phyloP scores from a whole-genome alignment of 352 stramenopile genomes.

The Globisporangium viniferum region DNA sequence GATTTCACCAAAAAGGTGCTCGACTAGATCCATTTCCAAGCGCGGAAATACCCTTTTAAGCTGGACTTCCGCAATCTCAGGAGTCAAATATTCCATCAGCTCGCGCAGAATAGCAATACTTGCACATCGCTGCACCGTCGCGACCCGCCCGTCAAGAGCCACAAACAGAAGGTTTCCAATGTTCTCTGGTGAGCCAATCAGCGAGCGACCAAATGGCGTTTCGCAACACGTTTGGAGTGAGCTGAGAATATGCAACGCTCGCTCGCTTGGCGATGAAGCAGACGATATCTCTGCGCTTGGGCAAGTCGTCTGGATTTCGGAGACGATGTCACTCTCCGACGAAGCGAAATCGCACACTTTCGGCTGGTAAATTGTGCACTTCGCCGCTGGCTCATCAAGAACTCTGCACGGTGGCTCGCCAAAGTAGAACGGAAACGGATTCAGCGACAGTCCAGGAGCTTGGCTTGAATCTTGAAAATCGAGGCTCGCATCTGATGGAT shows the following conservation, averaged over 20 bases:
- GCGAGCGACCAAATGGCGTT: conserved; percentile 43
- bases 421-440: conserved; percentile 69
- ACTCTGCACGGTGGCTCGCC: conserved; percentile 55
- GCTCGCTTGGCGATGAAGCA: conserved; percentile 33
- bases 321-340: conserved; percentile 47
- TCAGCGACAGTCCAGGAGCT: conserved; percentile 20
- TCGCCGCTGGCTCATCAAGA: conserved; percentile 43
- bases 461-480: not conserved
- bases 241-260: conserved; percentile 63
- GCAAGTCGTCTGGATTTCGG: conserved; percentile 48
- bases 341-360: conserved; percentile 45
- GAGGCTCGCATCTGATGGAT: conserved; percentile 11
- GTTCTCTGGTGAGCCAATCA: conserved; percentile 59
- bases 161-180: conserved; percentile 59
- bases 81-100: conserved; percentile 29
- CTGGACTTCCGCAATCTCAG: conserved; percentile 34
- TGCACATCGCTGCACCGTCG: conserved; percentile 49
- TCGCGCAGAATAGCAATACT: conserved; percentile 45
- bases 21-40: conserved; percentile 24
- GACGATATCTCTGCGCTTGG: conserved; percentile 26
- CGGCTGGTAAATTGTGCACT: conserved; percentile 59
- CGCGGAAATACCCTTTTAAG: conserved; percentile 28
- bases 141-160: conserved; percentile 40
- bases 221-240: conserved; percentile 60
- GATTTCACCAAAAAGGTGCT: conserved; percentile 38